Percentiles rank a stretch among this genome's conserved stretches.
Conservation (phyloP, 371 early-diverging fungal genomes). For the Actinomortierella ambigua region DNA sequence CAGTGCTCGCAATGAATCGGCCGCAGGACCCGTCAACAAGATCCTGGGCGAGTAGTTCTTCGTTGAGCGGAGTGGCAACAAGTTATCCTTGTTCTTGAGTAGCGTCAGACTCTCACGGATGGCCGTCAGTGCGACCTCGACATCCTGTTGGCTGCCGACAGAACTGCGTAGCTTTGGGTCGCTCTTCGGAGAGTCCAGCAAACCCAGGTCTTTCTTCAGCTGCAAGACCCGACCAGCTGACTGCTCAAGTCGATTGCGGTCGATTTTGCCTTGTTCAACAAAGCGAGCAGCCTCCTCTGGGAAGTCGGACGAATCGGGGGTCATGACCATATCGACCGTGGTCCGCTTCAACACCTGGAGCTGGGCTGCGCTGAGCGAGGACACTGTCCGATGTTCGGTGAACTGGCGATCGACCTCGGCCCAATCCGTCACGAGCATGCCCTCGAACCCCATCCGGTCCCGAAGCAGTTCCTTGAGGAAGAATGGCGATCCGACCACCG, state of each 20-base stretch:
- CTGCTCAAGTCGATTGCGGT: conserved; percentile 52
- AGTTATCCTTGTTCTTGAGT: conserved; percentile 55
- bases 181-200: conserved; percentile 55
- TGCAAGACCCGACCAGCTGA: conserved; percentile 49
- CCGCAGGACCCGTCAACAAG: conserved; percentile 58
- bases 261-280: conserved; percentile 45
- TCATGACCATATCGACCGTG: conserved; percentile 72
- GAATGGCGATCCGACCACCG: conserved; percentile 59
- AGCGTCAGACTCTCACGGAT: conserved; percentile 64
- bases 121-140: conserved; percentile 51
- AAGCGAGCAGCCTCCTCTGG: conserved; percentile 47
- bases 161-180: conserved; percentile 22
- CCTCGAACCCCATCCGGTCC: conserved; percentile 60
- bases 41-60: conserved; percentile 15
- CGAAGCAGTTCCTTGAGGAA: conserved; percentile 63
- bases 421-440: conserved; percentile 73
- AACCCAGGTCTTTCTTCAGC: conserved; percentile 58
- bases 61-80: conserved; percentile 49
- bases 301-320: conserved; percentile 57
- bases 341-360: conserved; percentile 55
- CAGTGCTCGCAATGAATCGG: conserved; percentile 49
- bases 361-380: conserved; percentile 53
- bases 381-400: conserved; percentile 54
- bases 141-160: conserved; percentile 52
- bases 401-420: conserved; percentile 65